These are phyloP conservation scores for Ustilago tritici DNA, from an alignment of 1,284 basidiomycete genomes.

Conservation along the genomic window DNA sequence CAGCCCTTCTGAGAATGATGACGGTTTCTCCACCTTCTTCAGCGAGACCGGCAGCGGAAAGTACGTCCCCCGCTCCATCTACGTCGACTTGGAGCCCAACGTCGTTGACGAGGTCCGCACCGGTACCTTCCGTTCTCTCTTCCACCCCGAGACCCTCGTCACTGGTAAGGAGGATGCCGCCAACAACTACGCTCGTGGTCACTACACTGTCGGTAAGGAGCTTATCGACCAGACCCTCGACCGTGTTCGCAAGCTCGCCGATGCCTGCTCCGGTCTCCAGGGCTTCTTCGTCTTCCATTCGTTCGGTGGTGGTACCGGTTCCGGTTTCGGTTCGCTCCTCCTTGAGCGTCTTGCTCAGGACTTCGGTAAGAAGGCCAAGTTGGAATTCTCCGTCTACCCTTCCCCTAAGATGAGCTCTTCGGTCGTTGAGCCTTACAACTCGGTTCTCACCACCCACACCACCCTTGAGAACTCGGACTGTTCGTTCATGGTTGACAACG, in stretches of 20 bases:
- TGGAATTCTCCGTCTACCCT: conserved; percentile 98
- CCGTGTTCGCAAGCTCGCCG: conserved; percentile 92
- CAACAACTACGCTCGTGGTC: conserved; percentile 87
- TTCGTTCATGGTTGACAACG: conserved; percentile 74
- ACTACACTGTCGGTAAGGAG: conserved; percentile 96
- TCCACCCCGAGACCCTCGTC: conserved; percentile 99
- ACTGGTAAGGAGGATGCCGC: conserved; percentile 99
- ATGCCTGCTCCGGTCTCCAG: conserved; percentile 97
- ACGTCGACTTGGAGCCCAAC: conserved; percentile 94
- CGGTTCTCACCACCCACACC: conserved; percentile 97
- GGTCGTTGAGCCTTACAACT: conserved; percentile 99
- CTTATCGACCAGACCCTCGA: conserved; percentile 85
- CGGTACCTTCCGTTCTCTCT: conserved; percentile 91
- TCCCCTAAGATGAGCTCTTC: conserved; percentile 81
- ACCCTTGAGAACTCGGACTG: conserved; percentile 99
- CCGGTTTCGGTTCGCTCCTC: conserved; percentile 96
- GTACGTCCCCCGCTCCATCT: conserved; percentile 96
- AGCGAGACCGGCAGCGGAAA: conserved; percentile 72
- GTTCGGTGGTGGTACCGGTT: conserved; percentile 98
- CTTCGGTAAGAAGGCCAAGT: conserved; percentile 99
- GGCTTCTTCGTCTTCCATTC: conserved; percentile 99
- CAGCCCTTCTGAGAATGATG: conserved; percentile 81
- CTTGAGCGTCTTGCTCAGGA: conserved; percentile 95
- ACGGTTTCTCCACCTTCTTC: conserved; percentile 92
- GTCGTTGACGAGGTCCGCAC: conserved; percentile 96